Conservation (phyloP, 2,329 filamentous ascomycete species). For the Huntiella omanensis region DNA sequence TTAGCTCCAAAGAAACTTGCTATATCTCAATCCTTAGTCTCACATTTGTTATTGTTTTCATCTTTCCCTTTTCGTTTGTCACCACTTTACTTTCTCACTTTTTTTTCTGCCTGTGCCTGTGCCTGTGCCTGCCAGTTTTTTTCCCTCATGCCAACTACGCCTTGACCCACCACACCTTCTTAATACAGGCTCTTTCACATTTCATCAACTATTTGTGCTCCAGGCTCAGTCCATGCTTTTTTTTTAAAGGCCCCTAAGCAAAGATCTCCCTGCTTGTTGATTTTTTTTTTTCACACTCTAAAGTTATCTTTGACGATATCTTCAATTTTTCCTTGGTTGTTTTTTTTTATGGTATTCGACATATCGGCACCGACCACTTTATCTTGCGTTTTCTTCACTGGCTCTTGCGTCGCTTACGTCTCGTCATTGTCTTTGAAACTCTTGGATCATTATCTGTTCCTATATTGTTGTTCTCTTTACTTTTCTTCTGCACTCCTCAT, state of each 20-base stretch:
- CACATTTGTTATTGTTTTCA: too few species aligned
- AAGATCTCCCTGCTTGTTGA: neutral
- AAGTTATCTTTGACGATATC: neutral
- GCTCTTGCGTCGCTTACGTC: neutral
- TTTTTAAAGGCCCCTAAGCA: neutral
- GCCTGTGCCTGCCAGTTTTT: too few species aligned
- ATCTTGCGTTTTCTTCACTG: neutral
- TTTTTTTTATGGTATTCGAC: neutral
- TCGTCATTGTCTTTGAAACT: neutral
- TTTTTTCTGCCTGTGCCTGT: too few species aligned
- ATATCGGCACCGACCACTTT: neutral
- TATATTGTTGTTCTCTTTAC: neutral
- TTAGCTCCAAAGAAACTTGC: too few species aligned
- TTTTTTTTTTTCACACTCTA: neutral
- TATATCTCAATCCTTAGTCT: too few species aligned
- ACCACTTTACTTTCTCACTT: too few species aligned
- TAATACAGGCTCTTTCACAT: neutral
- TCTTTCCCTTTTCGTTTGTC: too few species aligned
- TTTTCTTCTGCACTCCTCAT: neutral
- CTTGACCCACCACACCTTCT: slow-evolving; percentile 1
- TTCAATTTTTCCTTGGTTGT: neutral
- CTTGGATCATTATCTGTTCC: neutral
- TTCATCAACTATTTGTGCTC: neutral
- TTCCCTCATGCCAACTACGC: neutral
- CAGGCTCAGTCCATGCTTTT: neutral